Evolutionary conservation across 1,139 yeast species (phyloP).

Genomic region (Saccharomyces hybrid): DNA sequence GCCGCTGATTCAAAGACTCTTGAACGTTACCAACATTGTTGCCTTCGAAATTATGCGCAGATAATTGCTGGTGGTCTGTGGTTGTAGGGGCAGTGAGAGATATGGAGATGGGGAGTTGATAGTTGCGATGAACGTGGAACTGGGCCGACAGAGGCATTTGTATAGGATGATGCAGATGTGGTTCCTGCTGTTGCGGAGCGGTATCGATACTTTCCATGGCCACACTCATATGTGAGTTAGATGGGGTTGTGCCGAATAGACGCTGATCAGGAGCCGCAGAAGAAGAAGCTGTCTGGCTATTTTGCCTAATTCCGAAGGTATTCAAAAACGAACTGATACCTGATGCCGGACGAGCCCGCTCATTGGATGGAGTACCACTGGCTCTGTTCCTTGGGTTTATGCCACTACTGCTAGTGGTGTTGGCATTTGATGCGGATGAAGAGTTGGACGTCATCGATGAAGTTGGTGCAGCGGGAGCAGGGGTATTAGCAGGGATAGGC

Average conservation of each 20-base stretch:
- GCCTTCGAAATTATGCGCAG: not conserved
- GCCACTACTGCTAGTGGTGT: constrained; percentile 1
- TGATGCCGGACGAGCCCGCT: not conserved
- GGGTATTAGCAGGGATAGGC: not conserved
- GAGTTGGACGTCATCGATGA: not conserved
- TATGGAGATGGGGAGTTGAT: constrained; percentile 4
- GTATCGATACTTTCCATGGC: not conserved
- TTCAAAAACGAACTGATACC: constrained; percentile 22
- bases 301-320: constrained; percentile 27
- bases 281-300: constrained; percentile 3
- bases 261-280: constrained; percentile 3
- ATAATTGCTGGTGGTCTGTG: not conserved
- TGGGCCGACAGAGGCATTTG: constrained; percentile 1
- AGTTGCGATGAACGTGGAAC: constrained; percentile 1
- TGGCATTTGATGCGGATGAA: not conserved
- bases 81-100: constrained; percentile 1
- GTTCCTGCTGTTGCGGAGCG: not conserved
- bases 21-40: constrained; percentile 1
- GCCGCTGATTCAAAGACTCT: not conserved
- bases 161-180: not conserved
- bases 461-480: not conserved
- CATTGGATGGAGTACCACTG: not conserved
- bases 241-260: constrained; percentile 1
- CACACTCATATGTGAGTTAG: not conserved
- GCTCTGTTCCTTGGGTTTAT: not conserved